Evolutionary conservation across 805 yeast genomes (phyloP), one percentile per base, ranked within the genome.

Genomic region (Candida nitratophila): DNA sequence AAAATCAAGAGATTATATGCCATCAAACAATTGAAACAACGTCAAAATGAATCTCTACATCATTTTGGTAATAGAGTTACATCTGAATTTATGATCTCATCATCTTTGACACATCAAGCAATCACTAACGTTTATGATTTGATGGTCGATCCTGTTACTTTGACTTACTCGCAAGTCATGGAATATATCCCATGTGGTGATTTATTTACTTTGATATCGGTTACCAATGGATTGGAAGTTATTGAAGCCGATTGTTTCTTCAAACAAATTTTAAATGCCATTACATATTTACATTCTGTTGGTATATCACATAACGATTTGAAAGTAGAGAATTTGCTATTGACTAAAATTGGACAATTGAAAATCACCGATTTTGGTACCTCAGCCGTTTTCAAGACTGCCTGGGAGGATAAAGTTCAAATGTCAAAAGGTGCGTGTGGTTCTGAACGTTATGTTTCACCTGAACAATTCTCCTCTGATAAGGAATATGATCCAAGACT

Each of bases 251-350:
- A 90, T 63, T 90, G 97, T 63, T 86, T 85, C 56, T 77, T 88
- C 69, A 89, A 89, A 58, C 97, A 90, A 61, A 74, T 88, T 31
- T 67, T 90, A 50, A 78, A 81, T 50, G 97, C 96, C 1, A 74
- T 90, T 27, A 74, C 80, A 26, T 88, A 85, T 62, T 81, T 91
- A 81, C 97, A 90, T 63, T 75, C 80, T 10, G 89, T 83, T 63
- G 97, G 97, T 30, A 91, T 90, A 27, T 91, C 96, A 0, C 97
- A 90, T 62, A 85, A 96, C 57, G 97, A 90, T 58, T 69, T 90
- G 48, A 90, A 90, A 63, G 89, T 95, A 12, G 97, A 90, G 57
- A 90, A 90, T 61, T 69, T 90, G 24, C 60, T 90, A 33, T 66
- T 90, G 39, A 81, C 86, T 8, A 71, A 76, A 16, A 66, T 70